Evolutionary conservation across 2,329 filamentous ascomycete species (phyloP).

Genomic region (Xylariomycetidae sp.): DNA sequence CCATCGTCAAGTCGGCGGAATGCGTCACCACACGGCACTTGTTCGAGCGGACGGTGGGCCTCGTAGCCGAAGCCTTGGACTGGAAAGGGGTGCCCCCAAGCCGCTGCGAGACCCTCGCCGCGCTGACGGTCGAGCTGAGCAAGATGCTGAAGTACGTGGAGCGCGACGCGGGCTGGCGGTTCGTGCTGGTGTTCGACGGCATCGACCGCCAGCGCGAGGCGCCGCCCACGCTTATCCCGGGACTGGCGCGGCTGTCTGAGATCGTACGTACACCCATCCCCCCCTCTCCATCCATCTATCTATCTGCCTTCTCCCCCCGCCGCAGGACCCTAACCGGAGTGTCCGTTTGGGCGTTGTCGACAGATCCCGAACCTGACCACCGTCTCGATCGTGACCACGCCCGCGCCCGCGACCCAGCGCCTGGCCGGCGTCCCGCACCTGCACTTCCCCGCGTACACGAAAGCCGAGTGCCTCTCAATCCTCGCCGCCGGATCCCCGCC

Average conservation of each 20-base stretch:
- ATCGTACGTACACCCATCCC: constrained; percentile 48
- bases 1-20: constrained; percentile 63
- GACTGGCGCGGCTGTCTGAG: constrained; percentile 75
- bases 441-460: constrained; percentile 78
- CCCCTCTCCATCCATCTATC: not conserved
- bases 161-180: constrained; percentile 41
- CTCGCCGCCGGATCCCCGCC: constrained; percentile 45
- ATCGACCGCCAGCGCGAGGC: constrained; percentile 81
- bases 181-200: constrained; percentile 81
- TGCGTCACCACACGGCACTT: constrained; percentile 75
- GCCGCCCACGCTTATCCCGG: constrained; percentile 70
- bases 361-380: constrained; percentile 75
- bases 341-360: not conserved
- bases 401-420: constrained; percentile 45
- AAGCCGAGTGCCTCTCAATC: constrained; percentile 72
- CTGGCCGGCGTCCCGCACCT: constrained; percentile 67
- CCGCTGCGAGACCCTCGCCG: constrained; percentile 74
- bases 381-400: constrained; percentile 49
- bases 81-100: constrained; percentile 42
- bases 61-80: constrained; percentile 47
- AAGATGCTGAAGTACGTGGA: constrained; percentile 48
- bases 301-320: not conserved
- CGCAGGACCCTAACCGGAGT: not conserved
- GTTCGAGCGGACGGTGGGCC: constrained; percentile 62
- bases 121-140: constrained; percentile 66